Conservation (phyloP, 1,284 basidiomycete species). For the Irpex lacteus region DNA sequence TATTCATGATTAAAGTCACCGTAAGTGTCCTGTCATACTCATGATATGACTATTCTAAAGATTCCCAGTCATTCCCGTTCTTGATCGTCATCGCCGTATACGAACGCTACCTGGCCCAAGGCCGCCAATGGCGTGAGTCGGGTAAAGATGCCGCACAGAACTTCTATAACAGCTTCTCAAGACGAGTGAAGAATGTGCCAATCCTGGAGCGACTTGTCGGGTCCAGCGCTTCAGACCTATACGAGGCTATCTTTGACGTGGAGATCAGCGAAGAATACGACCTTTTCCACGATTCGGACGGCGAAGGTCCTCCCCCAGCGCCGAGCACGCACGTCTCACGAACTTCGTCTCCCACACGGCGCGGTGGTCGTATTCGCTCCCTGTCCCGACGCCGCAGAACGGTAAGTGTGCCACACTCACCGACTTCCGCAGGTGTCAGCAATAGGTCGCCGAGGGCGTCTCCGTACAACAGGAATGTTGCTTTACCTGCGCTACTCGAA, state of each 20-base stretch:
- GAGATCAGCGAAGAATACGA: constrained; percentile 46
- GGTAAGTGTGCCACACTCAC: constrained; percentile 12
- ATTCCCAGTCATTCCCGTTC: constrained; percentile 66
- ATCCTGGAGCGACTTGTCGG: constrained; percentile 72
- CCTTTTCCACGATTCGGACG: constrained; percentile 44
- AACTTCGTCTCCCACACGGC: constrained; percentile 26
- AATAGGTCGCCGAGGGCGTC: constrained; percentile 21
- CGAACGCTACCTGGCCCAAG: constrained; percentile 66
- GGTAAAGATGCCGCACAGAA: constrained; percentile 50
- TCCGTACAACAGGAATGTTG: constrained; percentile 20
- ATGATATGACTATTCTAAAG: constrained; percentile 1
- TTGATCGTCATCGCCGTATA: constrained; percentile 77
- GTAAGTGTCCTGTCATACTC: constrained; percentile 28
- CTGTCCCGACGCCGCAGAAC: constrained; percentile 1
- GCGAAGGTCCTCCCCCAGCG: constrained; percentile 38
- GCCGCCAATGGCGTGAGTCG: constrained; percentile 45
- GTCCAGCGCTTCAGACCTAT: constrained; percentile 58
- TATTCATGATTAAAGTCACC: constrained; percentile 79
- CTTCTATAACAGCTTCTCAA: constrained; percentile 63
- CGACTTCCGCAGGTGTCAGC: constrained; percentile 5
- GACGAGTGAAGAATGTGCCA: constrained; percentile 68
- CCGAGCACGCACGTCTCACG: constrained; percentile 32
- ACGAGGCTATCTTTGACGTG: constrained; percentile 76
- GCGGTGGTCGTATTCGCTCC: constrained; percentile 13
- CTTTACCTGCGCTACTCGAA: constrained; percentile 24